Evolutionary conservation across 192 early-diverging fungal genomes (phyloP), one percentile per base, ranked within the genome.

Genomic region (Chytriomyces sp.): DNA sequence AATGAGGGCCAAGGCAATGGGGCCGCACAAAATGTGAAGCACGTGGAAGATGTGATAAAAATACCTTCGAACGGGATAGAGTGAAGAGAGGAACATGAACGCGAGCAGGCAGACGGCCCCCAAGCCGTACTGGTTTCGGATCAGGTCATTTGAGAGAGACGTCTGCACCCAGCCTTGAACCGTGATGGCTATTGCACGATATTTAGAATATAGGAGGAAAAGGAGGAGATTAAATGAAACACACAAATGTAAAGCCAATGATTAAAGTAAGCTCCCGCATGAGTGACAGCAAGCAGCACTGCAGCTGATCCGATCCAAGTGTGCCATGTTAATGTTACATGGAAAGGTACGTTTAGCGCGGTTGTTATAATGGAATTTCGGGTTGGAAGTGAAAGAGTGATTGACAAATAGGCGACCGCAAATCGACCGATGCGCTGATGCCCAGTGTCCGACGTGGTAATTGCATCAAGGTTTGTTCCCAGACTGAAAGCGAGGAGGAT

Each of bases 1-100:
- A n/a, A 80, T 79, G 0, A 82, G 57, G n/a, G 81, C 76, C 19
- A 88, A 54, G 39, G 86, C 83, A 5, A 77, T 77, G 25, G 76
- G 70, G 54, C 83, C 74, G 7, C 80, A 58, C 1, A 78, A 33
- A 1, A 80, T 59, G 53, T 88, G 86, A 7, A 82, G 76, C 31
- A 76, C 49, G 3, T 85, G 58, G 62, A 88, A 88, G 19, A 81
- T 32, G 41, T 78, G 77, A 44, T 86, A 83, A 4, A 68, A 69
- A 55, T 70, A 81, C 34, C 70, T 68, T 19, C 86, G 81, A 2
- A 88, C 64, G 14, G 82, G 81, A 59, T 76, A 83, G 8, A 79
- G 40, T 2, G 85, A 80, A 19, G 77, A 72, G 19, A 88, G 34
- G 32, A 86, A 70, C 19, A 86, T 74, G 26, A 88, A 52, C 60